These are phyloP conservation scores for Olyra latifolia DNA, from an alignment of 176 grass and related monocot species.

Conservation along the genomic window DNA sequence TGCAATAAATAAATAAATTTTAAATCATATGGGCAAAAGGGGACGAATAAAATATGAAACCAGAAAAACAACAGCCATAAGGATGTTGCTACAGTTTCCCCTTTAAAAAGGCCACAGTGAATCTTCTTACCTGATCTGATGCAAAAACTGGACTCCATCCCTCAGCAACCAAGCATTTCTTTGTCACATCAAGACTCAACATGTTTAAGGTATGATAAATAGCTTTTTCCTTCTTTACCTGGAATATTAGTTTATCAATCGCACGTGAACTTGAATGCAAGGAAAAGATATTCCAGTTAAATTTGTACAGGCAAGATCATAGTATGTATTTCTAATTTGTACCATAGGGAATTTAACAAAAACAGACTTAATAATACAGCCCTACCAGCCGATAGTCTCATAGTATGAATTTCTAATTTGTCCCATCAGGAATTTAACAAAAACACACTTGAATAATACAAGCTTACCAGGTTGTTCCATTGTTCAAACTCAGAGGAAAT, in stretches of 20 bases:
- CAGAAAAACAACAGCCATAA: conserved; percentile 14
- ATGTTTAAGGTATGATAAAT: conserved; percentile 98
- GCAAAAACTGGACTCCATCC: conserved; percentile 97
- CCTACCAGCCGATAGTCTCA: conserved; percentile 45
- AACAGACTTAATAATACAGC: background rate
- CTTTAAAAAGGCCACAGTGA: background rate
- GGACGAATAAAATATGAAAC: background rate
- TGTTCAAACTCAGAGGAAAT: conserved; percentile 81
- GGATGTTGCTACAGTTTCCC: background rate
- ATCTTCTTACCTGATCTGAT: conserved; percentile 53
- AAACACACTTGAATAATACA: background rate
- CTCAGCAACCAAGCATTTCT: conserved; percentile 95
- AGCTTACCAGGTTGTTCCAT: conserved; percentile 78
- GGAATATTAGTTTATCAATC: conserved; percentile 27
- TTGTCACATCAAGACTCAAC: conserved; percentile 95
- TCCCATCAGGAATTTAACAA: background rate
- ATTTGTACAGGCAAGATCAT: background rate
- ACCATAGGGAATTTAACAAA: conserved; percentile 13
- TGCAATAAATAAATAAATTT: conserved; percentile 32
- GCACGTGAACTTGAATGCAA: conserved; percentile 15
- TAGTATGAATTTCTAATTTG: background rate
- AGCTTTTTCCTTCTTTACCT: conserved; percentile 90
- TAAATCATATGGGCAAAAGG: background rate
- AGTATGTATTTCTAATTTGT: background rate
- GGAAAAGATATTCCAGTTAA: background rate